These are phyloP conservation scores for Aspergillus incahuasiensis DNA, from an alignment of 495 filamentous ascomycete species.

Conservation along the genomic window DNA sequence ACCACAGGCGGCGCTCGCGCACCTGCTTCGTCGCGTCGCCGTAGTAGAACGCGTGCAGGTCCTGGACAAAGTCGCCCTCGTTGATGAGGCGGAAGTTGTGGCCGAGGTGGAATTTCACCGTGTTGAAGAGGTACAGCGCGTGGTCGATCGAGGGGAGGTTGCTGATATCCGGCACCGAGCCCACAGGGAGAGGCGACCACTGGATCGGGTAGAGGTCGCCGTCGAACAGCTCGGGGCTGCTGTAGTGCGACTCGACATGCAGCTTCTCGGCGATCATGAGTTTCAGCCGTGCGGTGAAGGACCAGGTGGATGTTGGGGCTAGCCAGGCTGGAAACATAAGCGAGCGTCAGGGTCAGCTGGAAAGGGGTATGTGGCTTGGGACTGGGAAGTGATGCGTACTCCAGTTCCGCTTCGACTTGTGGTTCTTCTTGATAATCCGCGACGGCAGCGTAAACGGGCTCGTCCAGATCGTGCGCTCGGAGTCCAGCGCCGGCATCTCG, in stretches of 20 bases:
- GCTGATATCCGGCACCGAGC: conserved; percentile 22
- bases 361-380: no score
- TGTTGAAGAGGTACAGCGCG: conserved; percentile 33
- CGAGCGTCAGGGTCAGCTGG: no score
- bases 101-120: conserved; percentile 33
- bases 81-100: conserved; percentile 35
- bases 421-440: conserved; percentile 2
- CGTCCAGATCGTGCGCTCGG: conserved; percentile 1
- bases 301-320: conserved; percentile 29
- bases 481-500: not conserved
- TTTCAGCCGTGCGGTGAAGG: conserved; percentile 25
- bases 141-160: conserved; percentile 32
- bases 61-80: conserved; percentile 25
- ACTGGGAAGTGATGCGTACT: conserved; percentile 14
- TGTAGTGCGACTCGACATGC: conserved; percentile 7
- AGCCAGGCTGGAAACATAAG: conserved; percentile 23
- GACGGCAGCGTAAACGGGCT: conserved; percentile 6
- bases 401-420: conserved; percentile 21
- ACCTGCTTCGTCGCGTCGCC: conserved; percentile 16
- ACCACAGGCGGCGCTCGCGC: conserved; percentile 28
- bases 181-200: conserved; percentile 20
- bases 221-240: conserved; percentile 18
- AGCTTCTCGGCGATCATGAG: conserved; percentile 30
- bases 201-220: conserved; percentile 29
- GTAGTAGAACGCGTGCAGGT: conserved; percentile 29